Evolutionary conservation across 257 asterid genomes (phyloP), one percentile per base, ranked within the genome.

Genomic region (Buddleja alternifolia): DNA sequence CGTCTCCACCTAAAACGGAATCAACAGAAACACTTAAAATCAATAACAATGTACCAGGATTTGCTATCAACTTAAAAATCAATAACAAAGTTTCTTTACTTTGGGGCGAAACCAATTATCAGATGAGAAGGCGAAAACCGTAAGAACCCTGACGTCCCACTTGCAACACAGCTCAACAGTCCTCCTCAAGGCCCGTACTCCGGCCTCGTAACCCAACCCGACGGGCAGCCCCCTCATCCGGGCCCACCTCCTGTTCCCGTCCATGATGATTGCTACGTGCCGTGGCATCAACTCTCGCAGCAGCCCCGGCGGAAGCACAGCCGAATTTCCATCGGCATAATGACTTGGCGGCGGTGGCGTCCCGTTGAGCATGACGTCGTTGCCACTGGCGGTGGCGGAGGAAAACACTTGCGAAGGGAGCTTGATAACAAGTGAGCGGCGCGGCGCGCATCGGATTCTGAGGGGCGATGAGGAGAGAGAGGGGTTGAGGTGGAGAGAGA

Each of bases 101-200:
- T 85, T 82, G 40, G 96, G 92, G 20, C 95, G 83, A 17, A 67
- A 56, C 95, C 92, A 85, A 67, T 89, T 89, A 17, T 87, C 83
- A 8, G 87, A 77, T 4, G 92, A 89, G 74, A 89, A 87, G 0
- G 87, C 92, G 66, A 87, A 85, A 1, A 86, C 86, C 0, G 96
- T 89, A 6, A 87, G 87, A 62, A 80, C 92, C 46, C 60, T 64
- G 11, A 89, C 81, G 59, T 77, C 82, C 87, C 77, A 85, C 0
- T 80, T 39, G 73, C 85, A 68, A 63, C 80, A 89, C 15, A 89
- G 83, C 45, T 77, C 83, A 19, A 80, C 75, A 9, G 71, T 3
- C 50, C 56, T 57, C 76, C 75, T 78, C 32, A 89, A 37, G n/a
- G 87, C 72, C 70, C 78, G 77, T 10, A 66, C 23, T 4, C 92